Evolutionary conservation across 2,329 filamentous ascomycete species (phyloP).

Genomic region (Teratosphaeria viscida): DNA sequence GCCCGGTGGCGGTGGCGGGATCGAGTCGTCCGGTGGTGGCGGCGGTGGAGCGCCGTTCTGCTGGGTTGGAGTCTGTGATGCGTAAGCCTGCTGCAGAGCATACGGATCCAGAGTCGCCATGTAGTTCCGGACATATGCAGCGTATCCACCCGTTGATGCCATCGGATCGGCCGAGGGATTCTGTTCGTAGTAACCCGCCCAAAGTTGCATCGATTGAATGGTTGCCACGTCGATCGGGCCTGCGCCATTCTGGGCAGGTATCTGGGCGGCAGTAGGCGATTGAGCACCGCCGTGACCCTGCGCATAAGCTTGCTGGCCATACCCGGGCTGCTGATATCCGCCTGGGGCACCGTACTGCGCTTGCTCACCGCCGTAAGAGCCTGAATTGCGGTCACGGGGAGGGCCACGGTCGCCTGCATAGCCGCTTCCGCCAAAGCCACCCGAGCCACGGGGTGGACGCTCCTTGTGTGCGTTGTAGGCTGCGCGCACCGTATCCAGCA

Average conservation of each 20-base stretch:
- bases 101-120: conserved; percentile 29
- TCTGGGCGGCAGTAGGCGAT: conserved; percentile 23
- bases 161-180: conserved; percentile 80
- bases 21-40: neutral
- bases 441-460: conserved; percentile 41
- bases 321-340: conserved; percentile 23
- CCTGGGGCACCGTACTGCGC: conserved; percentile 26
- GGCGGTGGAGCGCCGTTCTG: conserved; percentile 11
- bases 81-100: conserved; percentile 4
- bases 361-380: neutral
- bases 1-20: conserved; percentile 50
- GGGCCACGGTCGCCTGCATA: conserved; percentile 11
- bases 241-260: neutral
- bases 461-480: conserved; percentile 87
- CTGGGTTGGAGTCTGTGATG: conserved; percentile 4
- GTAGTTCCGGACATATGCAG: neutral
- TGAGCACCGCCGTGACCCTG: conserved; percentile 11
- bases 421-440: conserved; percentile 26
- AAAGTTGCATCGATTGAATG: conserved; percentile 42
- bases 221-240: conserved; percentile 8
- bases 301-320: conserved; percentile 2
- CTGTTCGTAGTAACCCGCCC: conserved; percentile 71
- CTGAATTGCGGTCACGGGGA: neutral
- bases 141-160: conserved; percentile 67
- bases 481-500: conserved; percentile 75